phyloP scores from a whole-genome alignment of 192 early-diverging fungal genomes.

The Pilobolus umbonatus region DNA sequence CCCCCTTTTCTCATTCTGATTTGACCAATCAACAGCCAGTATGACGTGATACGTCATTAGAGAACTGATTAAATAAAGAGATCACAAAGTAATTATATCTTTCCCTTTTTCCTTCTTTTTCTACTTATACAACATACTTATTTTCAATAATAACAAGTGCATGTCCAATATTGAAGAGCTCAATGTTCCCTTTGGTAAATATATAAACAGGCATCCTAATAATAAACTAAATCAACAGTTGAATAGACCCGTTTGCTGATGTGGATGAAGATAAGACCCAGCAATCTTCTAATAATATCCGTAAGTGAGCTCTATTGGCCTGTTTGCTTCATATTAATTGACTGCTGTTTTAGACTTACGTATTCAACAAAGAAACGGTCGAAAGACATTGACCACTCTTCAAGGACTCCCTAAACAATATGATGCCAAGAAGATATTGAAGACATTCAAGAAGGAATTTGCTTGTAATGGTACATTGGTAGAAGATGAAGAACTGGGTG shows the following conservation, averaged over 20 bases:
- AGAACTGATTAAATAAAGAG: no score
- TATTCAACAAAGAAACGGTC: conserved; percentile 94
- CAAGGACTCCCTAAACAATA: conserved; percentile 83
- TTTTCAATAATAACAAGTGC: neutral
- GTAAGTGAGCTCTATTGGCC: conserved; percentile 30
- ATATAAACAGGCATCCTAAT: neutral
- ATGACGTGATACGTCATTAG: no score
- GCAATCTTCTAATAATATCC: conserved; percentile 36
- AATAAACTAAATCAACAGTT: neutral
- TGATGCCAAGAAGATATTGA: conserved; percentile 88
- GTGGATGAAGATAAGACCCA: conserved; percentile 40
- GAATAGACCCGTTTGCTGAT: conserved; percentile 45
- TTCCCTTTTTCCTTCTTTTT: no score
- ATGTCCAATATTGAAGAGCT: conserved; percentile 30
- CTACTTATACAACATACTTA: no score
- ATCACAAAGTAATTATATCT: no score
- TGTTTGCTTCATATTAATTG: neutral
- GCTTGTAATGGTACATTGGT: conserved; percentile 96
- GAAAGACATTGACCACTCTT: conserved; percentile 95
- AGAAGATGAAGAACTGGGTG: conserved; percentile 85
- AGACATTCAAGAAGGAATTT: conserved; percentile 95
- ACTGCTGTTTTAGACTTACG: conserved; percentile 76
- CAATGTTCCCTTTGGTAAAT: conserved; percentile 25
- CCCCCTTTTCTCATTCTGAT: no score
- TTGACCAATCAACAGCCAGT: no score